A percentile compares a stretch with the other conserved stretches of the same genome.
phyloP scores from a whole-genome alignment of 495 filamentous ascomycete species.

The Penicillium mononematosum region DNA sequence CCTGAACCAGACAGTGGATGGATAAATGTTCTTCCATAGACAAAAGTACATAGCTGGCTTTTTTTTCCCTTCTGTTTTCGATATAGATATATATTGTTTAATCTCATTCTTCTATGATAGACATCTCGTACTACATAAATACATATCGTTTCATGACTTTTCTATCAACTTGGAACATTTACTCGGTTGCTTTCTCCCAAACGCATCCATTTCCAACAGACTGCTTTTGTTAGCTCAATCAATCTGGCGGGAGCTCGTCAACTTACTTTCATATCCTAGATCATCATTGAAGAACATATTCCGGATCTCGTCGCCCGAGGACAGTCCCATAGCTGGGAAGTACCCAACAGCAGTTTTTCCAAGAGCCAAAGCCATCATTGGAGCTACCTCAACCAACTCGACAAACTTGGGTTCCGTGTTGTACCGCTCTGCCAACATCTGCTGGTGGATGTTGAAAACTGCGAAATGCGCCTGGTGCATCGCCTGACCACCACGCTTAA shows the following conservation, averaged over 20 bases:
- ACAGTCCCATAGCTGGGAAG: constrained; percentile 1
- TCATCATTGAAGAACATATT: constrained; percentile 11
- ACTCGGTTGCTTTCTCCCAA: constrained; percentile 2
- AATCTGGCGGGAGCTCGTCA: not conserved
- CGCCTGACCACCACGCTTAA: constrained; percentile 6
- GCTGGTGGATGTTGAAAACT: constrained; percentile 5
- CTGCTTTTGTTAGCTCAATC: not conserved
- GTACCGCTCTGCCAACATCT: not conserved
- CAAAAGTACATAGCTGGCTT: not conserved
- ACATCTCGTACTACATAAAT: not conserved
- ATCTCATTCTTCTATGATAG: not conserved
- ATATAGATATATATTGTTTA: not conserved
- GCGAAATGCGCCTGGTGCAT: constrained; percentile 10
- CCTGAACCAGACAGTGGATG: constrained; percentile 18
- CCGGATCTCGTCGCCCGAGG: not conserved
- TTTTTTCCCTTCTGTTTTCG: not conserved
- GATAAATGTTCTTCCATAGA: not conserved
- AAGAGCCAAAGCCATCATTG: constrained; percentile 10
- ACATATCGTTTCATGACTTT: not conserved
- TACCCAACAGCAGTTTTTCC: constrained; percentile 4
- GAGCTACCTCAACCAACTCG: not conserved
- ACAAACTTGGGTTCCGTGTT: constrained; percentile 2
- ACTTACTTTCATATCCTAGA: constrained; percentile 8
- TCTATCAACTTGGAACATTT: not conserved
- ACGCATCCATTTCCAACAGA: constrained; percentile 11